phyloP scores from a whole-genome alignment of 1,284 basidiomycete genomes.

The Coriolopsis trogii region DNA sequence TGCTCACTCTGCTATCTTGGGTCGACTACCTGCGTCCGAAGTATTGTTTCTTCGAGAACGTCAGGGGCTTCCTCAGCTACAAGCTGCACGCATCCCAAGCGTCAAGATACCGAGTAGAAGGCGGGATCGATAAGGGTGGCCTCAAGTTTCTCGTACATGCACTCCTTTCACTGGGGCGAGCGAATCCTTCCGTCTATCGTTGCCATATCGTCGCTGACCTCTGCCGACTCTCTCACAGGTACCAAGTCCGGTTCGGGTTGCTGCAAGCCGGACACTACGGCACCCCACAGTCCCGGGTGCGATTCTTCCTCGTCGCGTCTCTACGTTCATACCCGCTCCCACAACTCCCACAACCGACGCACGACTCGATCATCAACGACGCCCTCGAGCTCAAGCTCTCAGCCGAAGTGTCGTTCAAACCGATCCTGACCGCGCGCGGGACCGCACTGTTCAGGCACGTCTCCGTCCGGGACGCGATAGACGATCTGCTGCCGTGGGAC shows the following conservation, averaged over 20 bases:
- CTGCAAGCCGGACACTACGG: slow-evolving; percentile 77
- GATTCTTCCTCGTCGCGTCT: slow-evolving; percentile 74
- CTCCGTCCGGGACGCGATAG: slow-evolving; percentile 68
- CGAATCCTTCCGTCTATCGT: slow-evolving; percentile 1
- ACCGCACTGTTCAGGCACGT: slow-evolving; percentile 56
- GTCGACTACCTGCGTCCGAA: slow-evolving; percentile 63
- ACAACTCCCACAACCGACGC: slow-evolving; percentile 67
- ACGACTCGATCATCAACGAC: slow-evolving; percentile 55
- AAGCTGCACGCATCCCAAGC: slow-evolving; percentile 55
- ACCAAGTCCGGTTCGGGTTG: slow-evolving; percentile 65
- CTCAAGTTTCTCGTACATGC: slow-evolving; percentile 64
- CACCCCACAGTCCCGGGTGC: slow-evolving; percentile 65
- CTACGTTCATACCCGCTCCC: slow-evolving; percentile 55
- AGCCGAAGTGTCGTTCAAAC: slow-evolving; percentile 40
- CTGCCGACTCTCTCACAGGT: slow-evolving; percentile 43
- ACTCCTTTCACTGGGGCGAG: slow-evolving; percentile 64
- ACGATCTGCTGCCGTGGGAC: slow-evolving; percentile 67
- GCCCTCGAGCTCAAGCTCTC: slow-evolving; percentile 52
- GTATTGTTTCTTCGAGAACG: slow-evolving; percentile 74
- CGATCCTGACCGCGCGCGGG: slow-evolving; percentile 50
- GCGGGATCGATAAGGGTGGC: slow-evolving; percentile 68
- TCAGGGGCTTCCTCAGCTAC: slow-evolving; percentile 65
- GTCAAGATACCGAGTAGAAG: slow-evolving; percentile 49
- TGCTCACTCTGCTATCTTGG: slow-evolving; percentile 60
- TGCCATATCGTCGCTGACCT: neutral